Evolutionary conservation across 768 basidiomycete genomes (phyloP), one percentile per base, ranked within the genome.

Genomic region (Chlorophyllum brunneum): DNA sequence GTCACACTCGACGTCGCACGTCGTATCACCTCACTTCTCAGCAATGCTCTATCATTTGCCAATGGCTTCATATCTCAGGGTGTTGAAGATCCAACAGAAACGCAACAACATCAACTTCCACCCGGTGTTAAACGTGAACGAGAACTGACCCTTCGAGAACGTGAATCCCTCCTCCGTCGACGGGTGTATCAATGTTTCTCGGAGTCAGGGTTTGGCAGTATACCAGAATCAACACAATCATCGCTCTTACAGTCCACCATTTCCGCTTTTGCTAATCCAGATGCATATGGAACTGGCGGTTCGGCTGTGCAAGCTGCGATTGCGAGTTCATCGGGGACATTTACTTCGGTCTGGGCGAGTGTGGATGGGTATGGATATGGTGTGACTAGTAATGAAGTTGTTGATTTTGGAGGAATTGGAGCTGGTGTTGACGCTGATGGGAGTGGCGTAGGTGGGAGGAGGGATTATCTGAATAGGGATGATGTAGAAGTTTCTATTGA

Each of bases 321-420:
- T 57, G 88, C 89, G 0, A 85, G 90, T 0, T 90, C 85, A 5
- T 78, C 89, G 0, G 95, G 94, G 1, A 74, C 81, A 0, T 95
- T 97, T 66, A 84, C 83, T 2, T 82, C 80, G 11, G 77, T 99
- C 10, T 98, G 95, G 95, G 81, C 86, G 51, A 80, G 81, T 50
- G 75, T 78, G 1, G 95, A 98, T 65, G 91, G 92, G 4, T 95
- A 93, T 68, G 95, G 85, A 0, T 94, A 92, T 67, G 95, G 95
- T 0, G 84, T 97, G 2, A 91, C 92, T 2, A 86, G 78, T 37
- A 70, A 85, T 18, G 79, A 83, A 41, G 66, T 82, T 18, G 63
- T 68, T 10, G 76, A 81, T 42, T 74, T 79, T 47, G 69, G 74
- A 27, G 67, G 67, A 29, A 59, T 65, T 23, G 61, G 62, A 34